Conservation (phyloP, 1,284 basidiomycete genomes). For the Leccinum cinnamomeum region DNA sequence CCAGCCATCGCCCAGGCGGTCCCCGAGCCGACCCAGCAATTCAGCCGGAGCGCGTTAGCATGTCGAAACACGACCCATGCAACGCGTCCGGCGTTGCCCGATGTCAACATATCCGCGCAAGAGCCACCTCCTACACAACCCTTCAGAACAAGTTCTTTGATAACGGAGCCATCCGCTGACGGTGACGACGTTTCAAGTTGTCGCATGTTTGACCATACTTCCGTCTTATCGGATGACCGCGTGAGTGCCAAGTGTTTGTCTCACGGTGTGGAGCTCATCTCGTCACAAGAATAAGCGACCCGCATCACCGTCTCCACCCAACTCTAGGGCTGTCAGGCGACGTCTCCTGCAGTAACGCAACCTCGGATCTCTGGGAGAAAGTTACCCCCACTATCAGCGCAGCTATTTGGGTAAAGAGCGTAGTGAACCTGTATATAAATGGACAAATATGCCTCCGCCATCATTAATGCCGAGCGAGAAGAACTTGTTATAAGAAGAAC, state of each 20-base stretch:
- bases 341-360: conserved; percentile 15
- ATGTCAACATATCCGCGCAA: neutral
- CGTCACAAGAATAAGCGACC: conserved; percentile 20
- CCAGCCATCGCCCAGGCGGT: conserved; percentile 3
- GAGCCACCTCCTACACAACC: conserved; percentile 39
- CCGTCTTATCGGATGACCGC: neutral
- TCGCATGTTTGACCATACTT: conserved; percentile 25
- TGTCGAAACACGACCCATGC: conserved; percentile 3
- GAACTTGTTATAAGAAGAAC: conserved; percentile 8
- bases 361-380: neutral
- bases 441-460: neutral
- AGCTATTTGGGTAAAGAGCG: neutral
- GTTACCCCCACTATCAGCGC: neutral
- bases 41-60: conserved; percentile 30
- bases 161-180: neutral
- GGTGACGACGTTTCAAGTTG: neutral
- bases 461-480: neutral
- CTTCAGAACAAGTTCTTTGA: conserved; percentile 42
- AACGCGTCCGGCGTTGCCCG: conserved; percentile 1
- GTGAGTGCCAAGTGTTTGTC: conserved; percentile 16
- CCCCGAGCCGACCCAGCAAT: conserved; percentile 33
- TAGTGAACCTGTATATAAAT: conserved; percentile 13
- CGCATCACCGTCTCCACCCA: conserved; percentile 8
- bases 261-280: conserved; percentile 4
- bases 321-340: conserved; percentile 14